Percentiles rank a stretch among this genome's conserved stretches.
Conservation (phyloP, 768 basidiomycete species). For the Suillus subluteus region DNA sequence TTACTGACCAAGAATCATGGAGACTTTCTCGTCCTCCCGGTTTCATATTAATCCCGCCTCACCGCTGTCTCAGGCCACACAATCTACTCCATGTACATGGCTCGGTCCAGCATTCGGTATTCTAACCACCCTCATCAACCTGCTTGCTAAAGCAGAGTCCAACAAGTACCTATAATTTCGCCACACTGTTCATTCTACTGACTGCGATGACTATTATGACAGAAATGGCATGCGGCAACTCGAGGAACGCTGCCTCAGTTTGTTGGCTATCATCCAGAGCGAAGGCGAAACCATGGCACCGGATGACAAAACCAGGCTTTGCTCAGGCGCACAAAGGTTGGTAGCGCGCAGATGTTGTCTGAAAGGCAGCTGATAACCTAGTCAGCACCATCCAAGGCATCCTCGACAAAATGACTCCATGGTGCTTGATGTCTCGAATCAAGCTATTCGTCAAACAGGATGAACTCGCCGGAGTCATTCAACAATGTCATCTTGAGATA, state of each 20-base stretch:
- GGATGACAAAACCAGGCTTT: constrained; percentile 36
- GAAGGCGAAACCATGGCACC: constrained; percentile 30
- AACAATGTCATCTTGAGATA: constrained; percentile 47
- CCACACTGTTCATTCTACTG: neutral
- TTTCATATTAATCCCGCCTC: neutral
- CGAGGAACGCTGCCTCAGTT: constrained; percentile 47
- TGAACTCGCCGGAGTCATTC: constrained; percentile 49
- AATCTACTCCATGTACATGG: constrained; percentile 51
- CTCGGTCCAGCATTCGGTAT: constrained; percentile 45
- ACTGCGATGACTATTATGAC: constrained; percentile 7
- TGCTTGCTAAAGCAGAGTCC: constrained; percentile 49
- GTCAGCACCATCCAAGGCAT: constrained; percentile 40
- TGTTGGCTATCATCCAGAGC: constrained; percentile 44
- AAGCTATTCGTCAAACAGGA: constrained; percentile 50
- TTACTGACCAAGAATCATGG: neutral
- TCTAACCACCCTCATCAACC: constrained; percentile 45
- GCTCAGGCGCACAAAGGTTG: constrained; percentile 37
- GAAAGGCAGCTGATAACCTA: neutral
- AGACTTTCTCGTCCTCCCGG: neutral
- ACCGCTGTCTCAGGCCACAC: constrained; percentile 32
- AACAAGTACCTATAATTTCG: constrained; percentile 44
- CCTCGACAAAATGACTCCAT: constrained; percentile 43
- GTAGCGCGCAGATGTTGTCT: constrained; percentile 15
- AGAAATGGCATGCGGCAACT: constrained; percentile 50
- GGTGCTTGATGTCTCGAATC: constrained; percentile 44